Percentiles rank a stretch among this genome's conserved stretches.
Evolutionary conservation across 306 rosid species (phyloP).

Genomic region (Inga leiocalycina): DNA sequence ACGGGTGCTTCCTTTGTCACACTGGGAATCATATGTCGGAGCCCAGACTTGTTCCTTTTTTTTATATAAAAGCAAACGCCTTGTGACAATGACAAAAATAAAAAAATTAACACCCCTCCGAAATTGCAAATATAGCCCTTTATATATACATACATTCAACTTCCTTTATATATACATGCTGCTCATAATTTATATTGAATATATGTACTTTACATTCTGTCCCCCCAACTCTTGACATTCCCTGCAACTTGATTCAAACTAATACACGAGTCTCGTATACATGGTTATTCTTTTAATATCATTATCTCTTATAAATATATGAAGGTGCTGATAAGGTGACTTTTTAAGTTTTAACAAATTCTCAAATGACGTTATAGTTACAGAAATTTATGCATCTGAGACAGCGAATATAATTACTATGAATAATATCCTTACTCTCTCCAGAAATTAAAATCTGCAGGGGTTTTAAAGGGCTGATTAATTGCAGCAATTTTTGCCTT

Average conservation of each 20-base stretch:
- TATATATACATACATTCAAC: background rate
- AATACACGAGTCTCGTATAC: background rate
- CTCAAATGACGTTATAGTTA: background rate
- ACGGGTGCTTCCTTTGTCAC: conserved; percentile 43
- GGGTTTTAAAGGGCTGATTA: background rate
- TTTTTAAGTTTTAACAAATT: background rate
- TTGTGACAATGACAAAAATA: background rate
- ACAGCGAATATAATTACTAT: background rate
- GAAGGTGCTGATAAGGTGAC: background rate
- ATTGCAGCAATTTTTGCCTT: conserved; percentile 13
- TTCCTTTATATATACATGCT: background rate
- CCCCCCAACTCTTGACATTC: background rate
- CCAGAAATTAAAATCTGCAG: background rate
- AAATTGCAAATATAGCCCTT: background rate
- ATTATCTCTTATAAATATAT: background rate
- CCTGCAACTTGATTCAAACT: background rate
- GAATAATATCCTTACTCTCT: background rate
- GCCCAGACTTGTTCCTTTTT: conserved; percentile 6
- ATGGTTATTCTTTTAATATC: background rate
- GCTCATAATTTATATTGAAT: background rate
- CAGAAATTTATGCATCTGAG: background rate
- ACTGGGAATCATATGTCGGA: conserved; percentile 31
- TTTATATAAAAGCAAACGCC: background rate
- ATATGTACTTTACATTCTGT: background rate
- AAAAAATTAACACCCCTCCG: background rate